A percentile compares a stretch with the other conserved stretches of the same genome.
These are phyloP conservation scores for Perkinsus chesapeaki DNA, from an alignment of 169 alveolate genomes.

Conservation along the genomic window DNA sequence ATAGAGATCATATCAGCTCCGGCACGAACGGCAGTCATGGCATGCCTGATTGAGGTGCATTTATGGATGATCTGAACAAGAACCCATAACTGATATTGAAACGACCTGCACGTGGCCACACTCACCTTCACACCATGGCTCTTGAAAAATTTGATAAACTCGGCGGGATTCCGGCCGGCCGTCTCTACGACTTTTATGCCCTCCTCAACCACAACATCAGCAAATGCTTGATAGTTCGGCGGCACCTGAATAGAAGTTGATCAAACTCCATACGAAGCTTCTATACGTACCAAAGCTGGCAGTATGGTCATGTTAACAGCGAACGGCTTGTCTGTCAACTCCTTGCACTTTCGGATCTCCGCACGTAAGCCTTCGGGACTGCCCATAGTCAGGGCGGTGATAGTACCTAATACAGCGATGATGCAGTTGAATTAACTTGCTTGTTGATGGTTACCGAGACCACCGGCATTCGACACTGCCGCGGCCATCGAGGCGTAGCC, in stretches of 20 bases:
- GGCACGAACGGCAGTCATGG: neutral
- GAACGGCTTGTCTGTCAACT: neutral
- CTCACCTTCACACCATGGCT: neutral
- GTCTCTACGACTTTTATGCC: slow-evolving; percentile 6
- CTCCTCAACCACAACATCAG: slow-evolving; percentile 12
- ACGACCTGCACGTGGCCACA: too few relatives aligned
- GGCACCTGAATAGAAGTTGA: neutral
- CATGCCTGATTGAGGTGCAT: slow-evolving; percentile 6
- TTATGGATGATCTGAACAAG: neutral
- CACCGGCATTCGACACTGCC: slow-evolving; percentile 12
- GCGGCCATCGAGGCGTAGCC: slow-evolving; percentile 9
- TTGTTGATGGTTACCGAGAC: neutral
- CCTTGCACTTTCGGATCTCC: neutral
- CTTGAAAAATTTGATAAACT: slow-evolving; percentile 5
- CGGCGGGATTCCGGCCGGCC: slow-evolving; percentile 11
- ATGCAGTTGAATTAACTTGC: neutral
- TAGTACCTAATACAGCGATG: neutral
- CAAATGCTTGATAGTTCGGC: slow-evolving; percentile 9
- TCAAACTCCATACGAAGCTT: neutral
- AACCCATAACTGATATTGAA: neutral
- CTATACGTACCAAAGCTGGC: neutral
- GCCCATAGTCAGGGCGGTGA: neutral
- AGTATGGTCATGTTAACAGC: slow-evolving; percentile 9
- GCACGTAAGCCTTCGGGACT: neutral
- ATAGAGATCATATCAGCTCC: slow-evolving; percentile 8